Evolutionary conservation across 1,284 basidiomycete genomes (phyloP).

Genomic region (Trametes versicolor): DNA sequence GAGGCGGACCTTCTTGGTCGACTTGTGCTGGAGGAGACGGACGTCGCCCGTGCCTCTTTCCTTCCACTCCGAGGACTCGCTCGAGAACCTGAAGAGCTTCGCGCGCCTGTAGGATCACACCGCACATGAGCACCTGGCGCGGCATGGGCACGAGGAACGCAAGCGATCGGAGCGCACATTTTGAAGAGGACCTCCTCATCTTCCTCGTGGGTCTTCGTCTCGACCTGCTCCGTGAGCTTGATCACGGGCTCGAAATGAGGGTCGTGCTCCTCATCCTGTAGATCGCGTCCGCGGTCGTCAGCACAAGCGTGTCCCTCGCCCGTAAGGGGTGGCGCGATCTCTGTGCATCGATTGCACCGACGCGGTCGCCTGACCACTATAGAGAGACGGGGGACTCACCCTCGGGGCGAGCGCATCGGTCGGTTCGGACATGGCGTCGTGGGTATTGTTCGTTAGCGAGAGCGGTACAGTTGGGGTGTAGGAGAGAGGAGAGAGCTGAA

Average conservation of each 20-base stretch:
- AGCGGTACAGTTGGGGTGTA: conserved; percentile 35
- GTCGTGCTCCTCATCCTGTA: conserved; percentile 87
- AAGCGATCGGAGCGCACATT: conserved; percentile 73
- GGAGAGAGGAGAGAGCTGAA: conserved; percentile 46
- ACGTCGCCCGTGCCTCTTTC: conserved; percentile 95
- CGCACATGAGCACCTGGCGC: conserved; percentile 25
- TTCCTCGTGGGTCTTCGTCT: conserved; percentile 96
- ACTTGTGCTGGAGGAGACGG: conserved; percentile 88
- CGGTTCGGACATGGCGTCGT: conserved; percentile 65
- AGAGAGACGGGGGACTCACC: conserved; percentile 53
- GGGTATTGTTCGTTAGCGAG: conserved; percentile 33
- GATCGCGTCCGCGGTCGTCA: conserved; percentile 27
- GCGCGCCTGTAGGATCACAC: conserved; percentile 76
- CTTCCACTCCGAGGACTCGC: conserved; percentile 91
- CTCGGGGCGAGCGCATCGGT: conserved; percentile 70
- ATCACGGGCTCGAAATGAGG: conserved; percentile 97
- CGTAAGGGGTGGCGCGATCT: conserved; percentile 34
- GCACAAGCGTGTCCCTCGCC: conserved; percentile 15
- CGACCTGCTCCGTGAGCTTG: conserved; percentile 96
- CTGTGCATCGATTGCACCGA: conserved; percentile 42
- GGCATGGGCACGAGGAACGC: conserved; percentile 35
- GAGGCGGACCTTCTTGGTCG: conserved; percentile 91
- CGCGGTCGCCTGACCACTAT: conserved; percentile 27
- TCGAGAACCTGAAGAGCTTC: conserved; percentile 97
- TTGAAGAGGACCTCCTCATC: conserved; percentile 96